Conservation (phyloP, 2,329 filamentous ascomycete species). For the Dothidotthia symphoricarpi region DNA sequence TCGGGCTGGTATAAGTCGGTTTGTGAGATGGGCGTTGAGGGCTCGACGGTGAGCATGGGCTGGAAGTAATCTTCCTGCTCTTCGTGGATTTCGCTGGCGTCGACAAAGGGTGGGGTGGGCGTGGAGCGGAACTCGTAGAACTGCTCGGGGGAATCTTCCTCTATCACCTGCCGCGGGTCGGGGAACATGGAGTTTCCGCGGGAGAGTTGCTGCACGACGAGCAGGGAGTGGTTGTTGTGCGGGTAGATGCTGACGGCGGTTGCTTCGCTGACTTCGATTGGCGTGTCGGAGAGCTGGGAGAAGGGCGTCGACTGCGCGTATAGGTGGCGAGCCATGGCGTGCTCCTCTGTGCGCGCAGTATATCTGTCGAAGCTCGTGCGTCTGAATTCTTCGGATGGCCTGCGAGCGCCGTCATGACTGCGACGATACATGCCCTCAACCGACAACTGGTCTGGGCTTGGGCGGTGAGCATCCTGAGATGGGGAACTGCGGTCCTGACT, state of each 20-base stretch:
- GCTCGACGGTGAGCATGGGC: conserved; percentile 35
- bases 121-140: conserved; percentile 19
- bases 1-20: conserved; percentile 19
- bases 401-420: conserved; percentile 33
- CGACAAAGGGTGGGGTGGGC: conserved; percentile 28
- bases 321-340: conserved; percentile 46
- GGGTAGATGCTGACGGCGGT: conserved; percentile 60
- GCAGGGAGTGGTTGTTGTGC: conserved; percentile 62
- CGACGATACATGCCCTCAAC: conserved; percentile 32
- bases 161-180: conserved; percentile 9
- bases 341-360: conserved; percentile 40
- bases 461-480: conserved; percentile 24
- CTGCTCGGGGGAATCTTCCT: conserved; percentile 12
- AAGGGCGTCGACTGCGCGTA: conserved; percentile 52
- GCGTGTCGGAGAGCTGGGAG: conserved; percentile 50
- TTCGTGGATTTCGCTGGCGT: conserved; percentile 17
- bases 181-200: conserved; percentile 27
- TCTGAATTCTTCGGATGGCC: conserved; percentile 32
- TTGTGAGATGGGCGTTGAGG: conserved; percentile 40
- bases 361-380: conserved; percentile 41
- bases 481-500: conserved; percentile 33
- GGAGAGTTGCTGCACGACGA: conserved; percentile 59
- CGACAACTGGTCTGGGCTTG: conserved; percentile 26
- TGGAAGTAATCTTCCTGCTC: conserved; percentile 11
- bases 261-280: conserved; percentile 61